Conservation (phyloP, 306 rosid species). For the Coriaria nepalensis region DNA sequence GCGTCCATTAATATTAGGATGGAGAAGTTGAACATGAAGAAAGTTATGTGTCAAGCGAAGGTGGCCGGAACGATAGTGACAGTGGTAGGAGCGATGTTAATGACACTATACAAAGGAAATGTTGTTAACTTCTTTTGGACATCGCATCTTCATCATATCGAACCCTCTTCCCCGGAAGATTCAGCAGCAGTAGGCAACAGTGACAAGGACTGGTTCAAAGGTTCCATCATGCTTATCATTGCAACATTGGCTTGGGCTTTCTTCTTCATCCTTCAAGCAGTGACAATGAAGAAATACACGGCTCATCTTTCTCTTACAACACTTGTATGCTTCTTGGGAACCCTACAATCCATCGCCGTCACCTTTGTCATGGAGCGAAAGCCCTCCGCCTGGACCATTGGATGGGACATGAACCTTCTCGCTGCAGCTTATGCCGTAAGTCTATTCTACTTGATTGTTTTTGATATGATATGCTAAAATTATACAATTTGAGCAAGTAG, state of each 20-base stretch:
- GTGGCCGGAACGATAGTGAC: slow-evolving; percentile 68
- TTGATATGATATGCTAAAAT: not conserved
- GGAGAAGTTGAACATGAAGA: slow-evolving; percentile 60
- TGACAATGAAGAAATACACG: slow-evolving; percentile 51
- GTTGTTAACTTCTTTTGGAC: slow-evolving; percentile 46
- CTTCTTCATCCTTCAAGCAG: slow-evolving; percentile 80
- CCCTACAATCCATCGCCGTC: slow-evolving; percentile 65
- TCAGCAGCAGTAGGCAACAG: slow-evolving; percentile 2
- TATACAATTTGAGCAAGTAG: too few relatives aligned
- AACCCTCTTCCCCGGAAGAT: slow-evolving; percentile 15
- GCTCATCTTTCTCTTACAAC: slow-evolving; percentile 87
- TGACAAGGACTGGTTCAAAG: slow-evolving; percentile 62
- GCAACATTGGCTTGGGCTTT: slow-evolving; percentile 84
- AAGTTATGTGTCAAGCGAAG: slow-evolving; percentile 52
- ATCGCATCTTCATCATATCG: slow-evolving; percentile 28
- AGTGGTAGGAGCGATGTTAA: slow-evolving; percentile 82
- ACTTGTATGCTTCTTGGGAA: slow-evolving; percentile 64
- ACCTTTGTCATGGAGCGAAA: slow-evolving; percentile 55
- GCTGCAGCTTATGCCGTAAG: slow-evolving; percentile 92
- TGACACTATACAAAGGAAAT: slow-evolving; percentile 87
- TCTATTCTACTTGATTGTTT: not conserved
- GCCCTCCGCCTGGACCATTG: slow-evolving; percentile 66
- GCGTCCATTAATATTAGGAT: slow-evolving; percentile 27
- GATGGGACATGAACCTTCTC: slow-evolving; percentile 78
- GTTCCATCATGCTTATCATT: slow-evolving; percentile 66